Evolutionary conservation across 768 basidiomycete genomes (phyloP).

Genomic region (Kondoa malvinella): DNA sequence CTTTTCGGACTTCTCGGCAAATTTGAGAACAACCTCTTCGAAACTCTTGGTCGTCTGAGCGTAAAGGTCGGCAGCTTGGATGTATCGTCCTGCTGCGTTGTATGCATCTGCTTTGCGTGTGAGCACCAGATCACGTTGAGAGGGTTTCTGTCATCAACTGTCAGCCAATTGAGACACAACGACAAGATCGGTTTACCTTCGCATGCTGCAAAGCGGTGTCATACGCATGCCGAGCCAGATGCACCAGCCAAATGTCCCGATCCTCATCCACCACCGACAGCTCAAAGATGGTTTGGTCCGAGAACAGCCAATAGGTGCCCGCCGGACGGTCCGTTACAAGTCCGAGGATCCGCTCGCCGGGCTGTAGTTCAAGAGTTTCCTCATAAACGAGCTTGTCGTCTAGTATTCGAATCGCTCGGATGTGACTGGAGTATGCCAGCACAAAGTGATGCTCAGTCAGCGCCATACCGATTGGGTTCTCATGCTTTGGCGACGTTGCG

Average conservation of each 20-base stretch:
- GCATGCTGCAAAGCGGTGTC: constrained; percentile 64
- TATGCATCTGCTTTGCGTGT: constrained; percentile 64
- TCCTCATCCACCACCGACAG: constrained; percentile 71
- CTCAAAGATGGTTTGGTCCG: constrained; percentile 74
- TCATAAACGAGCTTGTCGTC: constrained; percentile 70
- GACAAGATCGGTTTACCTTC: constrained; percentile 32
- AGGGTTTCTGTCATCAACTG: constrained; percentile 28
- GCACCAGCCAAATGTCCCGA: constrained; percentile 85
- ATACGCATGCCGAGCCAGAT: constrained; percentile 57
- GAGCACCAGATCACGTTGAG: constrained; percentile 69
- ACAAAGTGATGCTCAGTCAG: constrained; percentile 88
- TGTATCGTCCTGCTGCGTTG: constrained; percentile 63
- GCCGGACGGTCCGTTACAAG: constrained; percentile 69
- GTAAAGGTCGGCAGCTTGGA: constrained; percentile 80
- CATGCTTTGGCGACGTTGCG: constrained; percentile 21
- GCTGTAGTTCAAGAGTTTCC: constrained; percentile 43
- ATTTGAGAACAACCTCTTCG: constrained; percentile 79
- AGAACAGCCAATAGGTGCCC: constrained; percentile 86
- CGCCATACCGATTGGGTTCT: constrained; percentile 55
- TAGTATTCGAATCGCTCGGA: constrained; percentile 59
- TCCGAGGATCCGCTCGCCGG: constrained; percentile 37
- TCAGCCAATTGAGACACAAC: neutral
- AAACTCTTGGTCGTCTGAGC: constrained; percentile 64
- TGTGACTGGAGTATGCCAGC: constrained; percentile 58
- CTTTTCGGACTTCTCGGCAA: constrained; percentile 71